A percentile compares a stretch with the other conserved stretches of the same genome.
These are phyloP conservation scores for Cladosporium sp. DNA, from an alignment of 2,329 filamentous ascomycete species.

Conservation along the genomic window DNA sequence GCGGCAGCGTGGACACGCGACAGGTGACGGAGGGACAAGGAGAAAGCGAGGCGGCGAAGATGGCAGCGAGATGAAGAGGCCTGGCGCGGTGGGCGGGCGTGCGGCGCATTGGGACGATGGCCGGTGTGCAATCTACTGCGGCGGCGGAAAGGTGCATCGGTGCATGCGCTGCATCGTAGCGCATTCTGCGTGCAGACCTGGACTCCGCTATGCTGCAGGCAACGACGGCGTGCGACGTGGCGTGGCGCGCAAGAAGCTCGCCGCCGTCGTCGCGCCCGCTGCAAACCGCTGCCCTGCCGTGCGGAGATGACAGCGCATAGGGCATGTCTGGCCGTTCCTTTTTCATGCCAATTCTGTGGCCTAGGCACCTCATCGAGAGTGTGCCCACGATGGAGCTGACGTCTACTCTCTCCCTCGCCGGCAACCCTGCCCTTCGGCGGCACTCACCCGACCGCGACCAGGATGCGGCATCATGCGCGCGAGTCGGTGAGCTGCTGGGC, in stretches of 20 bases:
- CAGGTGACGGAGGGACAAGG: background rate
- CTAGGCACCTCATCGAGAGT: no score
- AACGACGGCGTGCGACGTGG: conserved; percentile 12
- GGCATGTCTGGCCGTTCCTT: background rate
- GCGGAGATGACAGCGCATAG: conserved; percentile 8
- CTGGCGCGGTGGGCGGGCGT: no score
- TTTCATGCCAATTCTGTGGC: no score
- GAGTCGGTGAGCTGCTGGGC: conserved; percentile 8
- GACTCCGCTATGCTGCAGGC: conserved; percentile 11
- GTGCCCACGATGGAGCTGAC: background rate
- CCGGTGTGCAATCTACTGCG: conserved; percentile 6
- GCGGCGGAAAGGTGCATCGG: conserved; percentile 12
- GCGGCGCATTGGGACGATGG: conserved; percentile 7
- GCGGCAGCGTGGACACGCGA: background rate
- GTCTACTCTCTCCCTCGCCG: background rate
- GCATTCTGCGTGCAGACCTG: background rate
- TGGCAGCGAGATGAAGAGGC: background rate
- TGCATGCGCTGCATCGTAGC: background rate
- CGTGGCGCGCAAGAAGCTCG: conserved; percentile 3
- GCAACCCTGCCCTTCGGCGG: background rate
- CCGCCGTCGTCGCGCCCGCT: background rate
- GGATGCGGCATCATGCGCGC: background rate
- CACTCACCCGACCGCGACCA: background rate
- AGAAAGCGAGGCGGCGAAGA: conserved; percentile 5
- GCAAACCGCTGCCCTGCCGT: background rate